phyloP scores from a whole-genome alignment of 2,329 filamentous ascomycete genomes.

The Drechslerella dactyloides region DNA sequence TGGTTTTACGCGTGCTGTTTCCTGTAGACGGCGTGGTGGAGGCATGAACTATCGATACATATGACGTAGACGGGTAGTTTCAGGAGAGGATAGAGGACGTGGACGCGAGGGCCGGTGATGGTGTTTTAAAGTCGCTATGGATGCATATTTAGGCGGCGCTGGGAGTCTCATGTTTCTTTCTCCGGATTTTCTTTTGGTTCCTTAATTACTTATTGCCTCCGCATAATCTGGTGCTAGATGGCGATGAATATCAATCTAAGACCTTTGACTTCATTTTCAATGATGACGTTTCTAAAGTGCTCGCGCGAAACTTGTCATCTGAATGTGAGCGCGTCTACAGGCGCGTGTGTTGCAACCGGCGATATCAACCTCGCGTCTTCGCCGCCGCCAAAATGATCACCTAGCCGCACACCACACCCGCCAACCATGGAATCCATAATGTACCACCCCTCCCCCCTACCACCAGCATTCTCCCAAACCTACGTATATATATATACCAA shows the following conservation, averaged over 20 bases:
- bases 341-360: no score
- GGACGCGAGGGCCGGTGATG: neutral
- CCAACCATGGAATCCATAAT: slow-evolving; percentile 44
- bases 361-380: neutral
- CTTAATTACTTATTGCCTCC: no score
- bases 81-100: neutral
- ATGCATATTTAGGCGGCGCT: slow-evolving; percentile 7
- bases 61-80: neutral
- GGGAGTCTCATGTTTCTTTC: neutral
- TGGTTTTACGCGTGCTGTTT: neutral
- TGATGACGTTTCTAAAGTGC: no score
- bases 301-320: no score
- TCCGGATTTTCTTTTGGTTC: no score
- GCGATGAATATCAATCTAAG: no score
- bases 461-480: neutral
- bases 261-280: no score
- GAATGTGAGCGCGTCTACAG: no score
- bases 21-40: neutral
- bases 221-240: no score
- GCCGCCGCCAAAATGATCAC: slow-evolving; percentile 16
- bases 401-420: neutral
- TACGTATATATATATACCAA: neutral
- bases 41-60: neutral
- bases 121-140: neutral
- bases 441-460: slow-evolving; percentile 14